Conservation (phyloP, 805 yeast species). For the Ogataea trehalophila region DNA sequence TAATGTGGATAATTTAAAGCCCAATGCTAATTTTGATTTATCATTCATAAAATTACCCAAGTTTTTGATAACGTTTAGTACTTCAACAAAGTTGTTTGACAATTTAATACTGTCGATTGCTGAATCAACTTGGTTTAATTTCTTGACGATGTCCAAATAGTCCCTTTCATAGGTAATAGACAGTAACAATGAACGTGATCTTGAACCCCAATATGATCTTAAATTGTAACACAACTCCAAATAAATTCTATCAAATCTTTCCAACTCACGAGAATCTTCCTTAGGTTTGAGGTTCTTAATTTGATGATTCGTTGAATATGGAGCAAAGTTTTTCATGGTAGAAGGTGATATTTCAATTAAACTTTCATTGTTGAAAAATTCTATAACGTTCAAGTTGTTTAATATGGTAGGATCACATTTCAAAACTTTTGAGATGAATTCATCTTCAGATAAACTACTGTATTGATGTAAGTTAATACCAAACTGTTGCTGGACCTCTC, state of each 20-base stretch:
- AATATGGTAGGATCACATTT: conserved; percentile 55
- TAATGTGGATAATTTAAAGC: conserved; percentile 65
- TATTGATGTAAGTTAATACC: conserved; percentile 72
- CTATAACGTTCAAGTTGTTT: conserved; percentile 53
- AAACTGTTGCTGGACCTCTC: conserved; percentile 75
- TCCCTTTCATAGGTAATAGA: conserved; percentile 59
- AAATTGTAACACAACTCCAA: conserved; percentile 64
- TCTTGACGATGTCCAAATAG: conserved; percentile 53
- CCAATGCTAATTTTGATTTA: conserved; percentile 58
- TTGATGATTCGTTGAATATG: conserved; percentile 52
- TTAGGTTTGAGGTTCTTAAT: conserved; percentile 38
- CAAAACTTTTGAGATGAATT: conserved; percentile 50
- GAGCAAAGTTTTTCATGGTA: conserved; percentile 52
- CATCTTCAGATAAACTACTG: conserved; percentile 46
- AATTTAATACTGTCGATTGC: conserved; percentile 50
- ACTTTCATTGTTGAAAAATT: conserved; percentile 66
- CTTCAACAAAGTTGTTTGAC: conserved; percentile 50
- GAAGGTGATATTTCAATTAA: conserved; percentile 54
- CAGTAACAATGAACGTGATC: conserved; percentile 59
- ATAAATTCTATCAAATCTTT: conserved; percentile 66
- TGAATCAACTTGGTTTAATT: conserved; percentile 53
- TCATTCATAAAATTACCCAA: conserved; percentile 82
- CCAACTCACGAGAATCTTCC: conserved; percentile 52
- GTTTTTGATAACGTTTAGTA: conserved; percentile 61
- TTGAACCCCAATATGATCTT: conserved; percentile 65